These are phyloP conservation scores for Globisporangium nodosum DNA, from an alignment of 352 stramenopile genomes.

Conservation along the genomic window DNA sequence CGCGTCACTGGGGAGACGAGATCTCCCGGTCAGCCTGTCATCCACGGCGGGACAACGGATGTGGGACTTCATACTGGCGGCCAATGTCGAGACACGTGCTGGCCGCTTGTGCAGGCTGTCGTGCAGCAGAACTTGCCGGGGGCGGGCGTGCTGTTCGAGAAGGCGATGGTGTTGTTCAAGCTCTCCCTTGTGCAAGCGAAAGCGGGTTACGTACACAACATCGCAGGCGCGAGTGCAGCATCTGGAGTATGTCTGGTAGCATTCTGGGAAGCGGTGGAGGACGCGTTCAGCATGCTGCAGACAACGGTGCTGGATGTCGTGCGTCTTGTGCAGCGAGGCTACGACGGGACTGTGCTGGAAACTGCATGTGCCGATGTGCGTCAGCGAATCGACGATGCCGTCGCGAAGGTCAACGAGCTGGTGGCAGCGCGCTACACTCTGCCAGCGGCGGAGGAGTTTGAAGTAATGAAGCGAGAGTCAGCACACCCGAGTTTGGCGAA, in stretches of 20 bases:
- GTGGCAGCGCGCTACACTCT: slow-evolving; percentile 1
- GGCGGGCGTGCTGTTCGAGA: slow-evolving; percentile 25
- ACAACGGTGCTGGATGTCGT: neutral
- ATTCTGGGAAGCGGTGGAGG: slow-evolving; percentile 9
- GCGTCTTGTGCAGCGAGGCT: slow-evolving; percentile 4
- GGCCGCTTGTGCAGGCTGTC: slow-evolving; percentile 34
- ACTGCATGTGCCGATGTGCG: neutral
- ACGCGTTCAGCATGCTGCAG: slow-evolving; percentile 17
- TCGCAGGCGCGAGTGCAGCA: neutral
- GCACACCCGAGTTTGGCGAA: neutral
- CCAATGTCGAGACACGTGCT: slow-evolving; percentile 38
- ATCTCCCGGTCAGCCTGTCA: neutral
- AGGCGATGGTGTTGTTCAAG: slow-evolving; percentile 29
- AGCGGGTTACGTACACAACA: neutral
- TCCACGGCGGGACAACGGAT: slow-evolving; percentile 38
- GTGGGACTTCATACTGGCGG: slow-evolving; percentile 46
- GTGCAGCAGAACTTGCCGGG: slow-evolving; percentile 31
- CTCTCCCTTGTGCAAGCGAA: slow-evolving; percentile 11
- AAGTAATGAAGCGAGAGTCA: neutral
- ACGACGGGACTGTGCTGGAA: slow-evolving; percentile 1
- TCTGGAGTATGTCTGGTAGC: neutral
- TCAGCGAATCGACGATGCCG: neutral
- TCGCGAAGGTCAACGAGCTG: neutral
- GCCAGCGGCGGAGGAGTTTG: neutral
- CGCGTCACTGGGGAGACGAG: neutral